Evolutionary conservation across 106 monocot genomes (phyloP).

Genomic region (Dendrobium chrysotoxum): DNA sequence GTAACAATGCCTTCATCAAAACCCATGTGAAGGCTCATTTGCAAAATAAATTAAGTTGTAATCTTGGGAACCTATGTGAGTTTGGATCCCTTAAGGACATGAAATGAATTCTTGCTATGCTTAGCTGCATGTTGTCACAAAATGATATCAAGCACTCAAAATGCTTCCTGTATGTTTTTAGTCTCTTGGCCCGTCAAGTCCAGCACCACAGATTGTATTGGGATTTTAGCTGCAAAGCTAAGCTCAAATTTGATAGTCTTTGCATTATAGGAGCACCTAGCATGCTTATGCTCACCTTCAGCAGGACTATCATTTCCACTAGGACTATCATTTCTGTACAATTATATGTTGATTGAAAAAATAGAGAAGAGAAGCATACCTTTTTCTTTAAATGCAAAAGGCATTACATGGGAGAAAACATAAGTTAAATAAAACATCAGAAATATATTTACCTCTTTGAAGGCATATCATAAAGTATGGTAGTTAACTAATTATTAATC

Average conservation of each 20-base stretch:
- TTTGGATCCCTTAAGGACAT: no score
- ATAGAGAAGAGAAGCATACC: not conserved
- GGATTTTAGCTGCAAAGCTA: no score
- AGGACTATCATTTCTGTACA: constrained; percentile 33
- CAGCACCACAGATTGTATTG: constrained; percentile 48
- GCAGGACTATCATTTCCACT: constrained; percentile 49
- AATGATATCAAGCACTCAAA: constrained; percentile 85
- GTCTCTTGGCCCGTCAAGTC: constrained; percentile 69
- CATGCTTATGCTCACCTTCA: constrained; percentile 55
- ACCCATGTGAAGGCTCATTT: no score
- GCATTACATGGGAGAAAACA: no score
- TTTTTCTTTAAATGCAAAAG: not conserved
- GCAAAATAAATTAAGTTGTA: no score
- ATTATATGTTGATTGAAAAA: not conserved
- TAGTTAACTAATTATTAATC: constrained; percentile 64
- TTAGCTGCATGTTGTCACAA: constrained; percentile 73
- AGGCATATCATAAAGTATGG: constrained; percentile 57
- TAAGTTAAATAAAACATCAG: not conserved
- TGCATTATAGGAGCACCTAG: no score
- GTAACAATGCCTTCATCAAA: no score
- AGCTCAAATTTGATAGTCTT: no score
- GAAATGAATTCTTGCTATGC: no score
- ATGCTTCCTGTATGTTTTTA: constrained; percentile 81
- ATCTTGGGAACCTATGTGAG: no score
- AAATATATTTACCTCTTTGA: no score